Evolutionary conservation across 2,329 filamentous ascomycete genomes (phyloP), one percentile per base, ranked within the genome.

Genomic region (Arthrinium phaeospermum): DNA sequence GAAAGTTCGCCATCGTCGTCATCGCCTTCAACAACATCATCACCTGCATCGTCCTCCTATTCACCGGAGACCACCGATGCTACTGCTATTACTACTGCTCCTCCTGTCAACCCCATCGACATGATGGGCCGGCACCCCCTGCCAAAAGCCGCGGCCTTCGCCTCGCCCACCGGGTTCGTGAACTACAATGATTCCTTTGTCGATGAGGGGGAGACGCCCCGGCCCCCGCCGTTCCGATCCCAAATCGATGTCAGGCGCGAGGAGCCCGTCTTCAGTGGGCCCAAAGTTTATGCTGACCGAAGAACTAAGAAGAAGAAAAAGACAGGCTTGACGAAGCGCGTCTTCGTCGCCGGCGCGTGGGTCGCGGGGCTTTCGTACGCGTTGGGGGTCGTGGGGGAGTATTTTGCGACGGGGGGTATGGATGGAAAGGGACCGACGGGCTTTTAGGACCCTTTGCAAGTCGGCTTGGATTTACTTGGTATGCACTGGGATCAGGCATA

Each of bases 121-220:
- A 85, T 87, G 84, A 88, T 86, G 77, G 85, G 85, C 67, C 82
- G 80, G 71, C 77, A 81, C 4, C 76, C 80, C 5, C 78, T 81
- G 4, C 80, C 84, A 2, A 82, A 84, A 8, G 87, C 88, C 6
- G 89, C 89, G 5, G 87, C 88, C 70, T 92, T 91, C 78, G 89
- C 90, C 24, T 91, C 88, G 46, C 90, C 91, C 1, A 92, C 90
- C 0, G 91, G 90, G 0, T 92, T 91, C 76, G 88, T 92, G 61
- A 91, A 91, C 75, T 89, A 91, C 45, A 67, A 71, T 75, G 88
- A 91, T 73, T 69, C 45, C 7, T 69, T 61, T 44, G 19, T 64
- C 22, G 67, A 47, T 13, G 67, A 46, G 67, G 4, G 7, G 49
- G 10, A 27, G 19, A 13, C 14, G n/a, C 30, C 46, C n/a, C 46